Evolutionary conservation across 495 filamentous ascomycete genomes (phyloP).

Genomic region (Oidiodendron maius): DNA sequence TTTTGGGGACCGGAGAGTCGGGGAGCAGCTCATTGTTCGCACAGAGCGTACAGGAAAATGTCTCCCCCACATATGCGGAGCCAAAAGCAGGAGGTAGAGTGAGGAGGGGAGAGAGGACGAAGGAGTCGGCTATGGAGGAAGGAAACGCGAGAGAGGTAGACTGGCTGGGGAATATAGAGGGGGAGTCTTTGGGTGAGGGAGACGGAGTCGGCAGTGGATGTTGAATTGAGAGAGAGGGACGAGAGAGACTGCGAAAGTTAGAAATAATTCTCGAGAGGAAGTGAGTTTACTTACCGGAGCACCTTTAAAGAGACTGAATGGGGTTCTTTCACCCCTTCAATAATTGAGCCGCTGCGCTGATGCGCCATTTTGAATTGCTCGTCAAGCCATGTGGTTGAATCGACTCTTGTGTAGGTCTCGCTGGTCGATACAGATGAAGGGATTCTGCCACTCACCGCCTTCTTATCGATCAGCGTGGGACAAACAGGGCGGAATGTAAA

Average conservation of each 20-base stretch:
- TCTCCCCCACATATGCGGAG: constrained; percentile 91
- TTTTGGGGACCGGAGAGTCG: constrained; percentile 35
- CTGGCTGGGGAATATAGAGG: constrained; percentile 7
- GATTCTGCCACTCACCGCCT: constrained; percentile 9
- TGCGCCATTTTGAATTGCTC: constrained; percentile 19
- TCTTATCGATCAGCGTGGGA: background rate
- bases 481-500: too few relatives aligned
- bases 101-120: constrained; percentile 49
- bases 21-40: constrained; percentile 75
- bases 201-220: constrained; percentile 29
- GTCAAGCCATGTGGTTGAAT: constrained; percentile 14
- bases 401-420: too few relatives aligned
- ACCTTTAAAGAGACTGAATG: constrained; percentile 87
- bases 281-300: constrained; percentile 39
- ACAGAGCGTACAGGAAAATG: constrained; percentile 88
- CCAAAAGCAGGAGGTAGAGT: constrained; percentile 93
- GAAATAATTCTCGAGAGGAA: background rate
- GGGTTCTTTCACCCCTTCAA: constrained; percentile 64
- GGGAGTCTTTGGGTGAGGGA: constrained; percentile 12
- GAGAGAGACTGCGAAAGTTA: constrained; percentile 34
- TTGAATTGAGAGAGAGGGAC: constrained; percentile 48
- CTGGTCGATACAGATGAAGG: too few relatives aligned
- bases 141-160: constrained; percentile 21
- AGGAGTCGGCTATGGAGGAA: constrained; percentile 10
- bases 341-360: constrained; percentile 19